Base-by-base conservation (phyloP, 371 early-diverging fungal species). In the Mucor mucedo region DNA sequence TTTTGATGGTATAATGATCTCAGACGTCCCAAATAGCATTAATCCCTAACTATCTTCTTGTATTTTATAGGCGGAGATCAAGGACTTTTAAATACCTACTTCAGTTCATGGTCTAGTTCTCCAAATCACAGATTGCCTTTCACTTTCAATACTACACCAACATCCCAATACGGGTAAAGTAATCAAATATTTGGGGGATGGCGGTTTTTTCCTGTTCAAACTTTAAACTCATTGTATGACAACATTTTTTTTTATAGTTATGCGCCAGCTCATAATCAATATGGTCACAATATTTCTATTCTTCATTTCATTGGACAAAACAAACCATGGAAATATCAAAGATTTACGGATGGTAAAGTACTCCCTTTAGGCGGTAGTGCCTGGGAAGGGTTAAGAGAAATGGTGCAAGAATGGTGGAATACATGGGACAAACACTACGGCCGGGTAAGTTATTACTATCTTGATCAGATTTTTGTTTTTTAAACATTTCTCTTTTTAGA, bases 41-140 rank as follows among this genome's bases (percentile, higher is more conserved):
- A 29, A 28, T 29, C 29, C 38, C 27, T 32, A 48, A 52, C 21
- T 62, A 57, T 47, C 40, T 61, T 30, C 67, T 55, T 60, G n/a
- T 10, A 9, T 42, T 4, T 47, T 47, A 35, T 47, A 92, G 97
- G 97, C 63, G 98, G 95, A 55, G 98, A 98, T 73, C 98, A 98
- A 75, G 98, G 98, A 2, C 69, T 98, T 52, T 81, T 98, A 44
- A 98, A 98, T 75, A 80, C 84, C 21, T 95, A 89, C 70, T 97
- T 97, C 73, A 68, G 75, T 8, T 74, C 84, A 35, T 98, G 98
- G 98, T 74, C 91, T 14, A 77, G 80, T 9, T 58, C 78, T 32
- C 59, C 88, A 11, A 77, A 70, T 35, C 84, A 87, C 53, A 80
- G 97, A 33, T 66, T 98, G 42, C 95, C 97, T 0, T 98, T 97